A percentile compares a stretch with the other conserved stretches of the same genome.
phyloP scores from a whole-genome alignment of 1,284 basidiomycete genomes.

The Boletus semigastroideus region DNA sequence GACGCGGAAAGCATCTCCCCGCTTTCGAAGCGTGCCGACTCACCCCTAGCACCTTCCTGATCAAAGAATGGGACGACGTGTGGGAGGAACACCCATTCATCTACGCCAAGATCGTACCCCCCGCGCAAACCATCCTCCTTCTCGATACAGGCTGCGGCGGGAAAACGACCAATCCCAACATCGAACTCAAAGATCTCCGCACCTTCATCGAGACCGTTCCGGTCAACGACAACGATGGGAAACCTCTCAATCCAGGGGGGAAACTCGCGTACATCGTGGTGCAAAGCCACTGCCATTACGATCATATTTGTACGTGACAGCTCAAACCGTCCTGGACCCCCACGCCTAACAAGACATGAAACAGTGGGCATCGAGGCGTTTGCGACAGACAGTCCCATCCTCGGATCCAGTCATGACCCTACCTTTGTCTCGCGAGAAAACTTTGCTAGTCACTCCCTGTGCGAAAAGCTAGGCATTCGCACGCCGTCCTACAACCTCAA shows the following conservation, averaged over 20 bases:
- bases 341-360: background rate
- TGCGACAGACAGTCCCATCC: conserved; percentile 43
- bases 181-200: conserved; percentile 44
- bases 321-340: background rate
- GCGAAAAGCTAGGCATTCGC: conserved; percentile 39
- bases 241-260: conserved; percentile 44
- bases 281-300: conserved; percentile 56
- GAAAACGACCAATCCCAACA: conserved; percentile 38
- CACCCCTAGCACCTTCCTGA: conserved; percentile 46
- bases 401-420: conserved; percentile 46
- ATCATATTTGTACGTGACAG: conserved; percentile 49
- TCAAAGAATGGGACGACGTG: conserved; percentile 52
- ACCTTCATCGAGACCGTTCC: conserved; percentile 48
- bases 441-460: conserved; percentile 46
- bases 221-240: conserved; percentile 42
- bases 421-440: conserved; percentile 42
- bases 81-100: conserved; percentile 55
- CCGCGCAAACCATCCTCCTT: conserved; percentile 43
- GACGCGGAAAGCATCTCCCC: background rate
- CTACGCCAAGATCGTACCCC: conserved; percentile 46
- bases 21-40: conserved; percentile 48
- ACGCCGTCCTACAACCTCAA: conserved; percentile 45
- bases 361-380: conserved; percentile 52
- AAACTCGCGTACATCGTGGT: conserved; percentile 46
- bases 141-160: conserved; percentile 59